Evolutionary conservation across 2,329 filamentous ascomycete species (phyloP), one percentile per base, ranked within the genome.

Genomic region (Graphilbum sp.): DNA sequence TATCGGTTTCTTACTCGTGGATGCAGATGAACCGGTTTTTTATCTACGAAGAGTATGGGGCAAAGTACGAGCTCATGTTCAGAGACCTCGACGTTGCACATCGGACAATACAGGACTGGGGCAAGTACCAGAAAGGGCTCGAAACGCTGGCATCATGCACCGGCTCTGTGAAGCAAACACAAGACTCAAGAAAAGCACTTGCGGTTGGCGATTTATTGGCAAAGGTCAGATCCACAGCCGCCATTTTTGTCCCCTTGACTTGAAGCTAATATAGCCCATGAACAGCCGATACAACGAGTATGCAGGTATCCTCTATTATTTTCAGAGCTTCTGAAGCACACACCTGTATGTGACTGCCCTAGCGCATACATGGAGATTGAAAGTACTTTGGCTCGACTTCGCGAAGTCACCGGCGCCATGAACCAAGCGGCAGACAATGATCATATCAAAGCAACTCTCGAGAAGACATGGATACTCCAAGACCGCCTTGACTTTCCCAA

Each of bases 231-330:
- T 6, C 21, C 8, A 10, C 13, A 20, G 18, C 10, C 18, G 10
- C 12, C n/a, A 16, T 18, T 4, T 12, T 13, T 19, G 23, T n/a
- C n/a, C n/a, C n/a, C n/a, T n/a, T n/a, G n/a, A n/a, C n/a, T n/a
- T n/a, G n/a, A 16, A 21, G 20, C 20, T 24, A 13, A 30, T 25
- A n/a, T n/a, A n/a, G 23, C 23, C 12, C 23, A 25, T 25, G n/a
- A 6, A 25, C 20, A 93, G 83, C 90, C 88, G 0, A 87, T 95
- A 17, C 88, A 98, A 57, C 72, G 88, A 39, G 72, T 95, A 18
- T 93, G 85, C 62, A 85, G 81, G 59, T 96, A 96, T 52, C 85
- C 85, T 11, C 63, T 98, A 4, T 63, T 96, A 2, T 87, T 96
- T 50, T 69, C 75, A 5, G 85, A 95, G 50, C 65, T 98, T 9